A percentile compares a stretch with the other conserved stretches of the same genome.
phyloP scores from a whole-genome alignment of 1,139 yeast species.

The Candida sp. region DNA sequence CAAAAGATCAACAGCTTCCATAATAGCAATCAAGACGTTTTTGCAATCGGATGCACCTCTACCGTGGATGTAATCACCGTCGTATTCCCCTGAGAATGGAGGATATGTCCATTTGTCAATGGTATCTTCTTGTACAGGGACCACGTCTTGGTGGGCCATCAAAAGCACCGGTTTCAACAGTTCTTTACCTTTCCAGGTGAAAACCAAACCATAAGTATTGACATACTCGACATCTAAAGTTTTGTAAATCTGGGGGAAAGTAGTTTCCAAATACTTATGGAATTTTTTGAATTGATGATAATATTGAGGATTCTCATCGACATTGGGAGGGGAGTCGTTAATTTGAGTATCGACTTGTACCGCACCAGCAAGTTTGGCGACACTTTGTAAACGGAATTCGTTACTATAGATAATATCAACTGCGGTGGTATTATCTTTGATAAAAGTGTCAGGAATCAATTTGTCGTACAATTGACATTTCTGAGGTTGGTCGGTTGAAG shows the following conservation, averaged over 20 bases:
- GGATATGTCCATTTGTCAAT: constrained; percentile 60
- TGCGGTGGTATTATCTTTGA: constrained; percentile 33
- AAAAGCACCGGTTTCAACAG: constrained; percentile 61
- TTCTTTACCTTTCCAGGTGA: constrained; percentile 59
- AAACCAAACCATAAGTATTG: constrained; percentile 65
- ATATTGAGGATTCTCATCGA: constrained; percentile 30
- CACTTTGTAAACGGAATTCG: constrained; percentile 31
- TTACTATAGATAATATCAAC: constrained; percentile 27
- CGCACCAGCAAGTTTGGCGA: constrained; percentile 36
- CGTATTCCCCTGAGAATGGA: constrained; percentile 70
- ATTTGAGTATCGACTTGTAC: constrained; percentile 44
- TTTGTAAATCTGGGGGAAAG: constrained; percentile 59
- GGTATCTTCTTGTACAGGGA: constrained; percentile 68
- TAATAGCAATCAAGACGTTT: constrained; percentile 33
- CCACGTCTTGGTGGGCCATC: constrained; percentile 82
- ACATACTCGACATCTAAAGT: constrained; percentile 50
- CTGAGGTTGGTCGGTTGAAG: constrained; percentile 15
- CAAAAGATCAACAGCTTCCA: constrained; percentile 38
- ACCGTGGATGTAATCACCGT: constrained; percentile 45
- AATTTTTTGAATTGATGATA: constrained; percentile 49
- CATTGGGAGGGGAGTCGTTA: constrained; percentile 42
- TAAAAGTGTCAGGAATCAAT: constrained; percentile 27
- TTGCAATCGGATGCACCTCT: constrained; percentile 44
- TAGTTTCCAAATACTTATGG: constrained; percentile 49
- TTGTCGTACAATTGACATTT: constrained; percentile 29